Conservation (phyloP, 768 basidiomycete genomes). For the Boletus tylopilopsis region DNA sequence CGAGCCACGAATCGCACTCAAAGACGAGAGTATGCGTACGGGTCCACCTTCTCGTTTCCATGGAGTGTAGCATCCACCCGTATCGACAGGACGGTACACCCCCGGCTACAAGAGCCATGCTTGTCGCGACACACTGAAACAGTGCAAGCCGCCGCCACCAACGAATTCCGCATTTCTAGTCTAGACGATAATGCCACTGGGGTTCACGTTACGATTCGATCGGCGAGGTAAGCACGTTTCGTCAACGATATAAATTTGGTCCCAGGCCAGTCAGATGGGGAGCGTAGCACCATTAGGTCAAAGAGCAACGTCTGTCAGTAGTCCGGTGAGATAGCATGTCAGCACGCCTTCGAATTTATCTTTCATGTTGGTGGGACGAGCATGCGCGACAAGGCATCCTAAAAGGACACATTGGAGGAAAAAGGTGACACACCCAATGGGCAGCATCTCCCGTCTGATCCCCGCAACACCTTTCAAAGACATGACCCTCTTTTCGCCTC, state of each 20-base stretch:
- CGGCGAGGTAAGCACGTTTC: too few species aligned
- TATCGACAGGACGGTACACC: too few species aligned
- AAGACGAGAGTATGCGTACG: conserved; percentile 4
- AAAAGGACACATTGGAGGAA: conserved; percentile 8
- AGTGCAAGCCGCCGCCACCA: not conserved
- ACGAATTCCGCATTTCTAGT: too few species aligned
- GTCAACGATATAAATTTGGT: too few species aligned
- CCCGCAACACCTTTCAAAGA: conserved; percentile 53
- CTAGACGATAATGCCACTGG: too few species aligned
- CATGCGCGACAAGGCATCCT: conserved; percentile 7
- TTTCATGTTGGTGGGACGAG: not conserved
- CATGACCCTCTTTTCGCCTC: conserved; percentile 7
- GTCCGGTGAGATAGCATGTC: too few species aligned
- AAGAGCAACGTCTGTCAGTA: too few species aligned
- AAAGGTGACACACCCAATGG: conserved; percentile 1
- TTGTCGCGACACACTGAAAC: not conserved
- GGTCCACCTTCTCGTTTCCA: conserved; percentile 19
- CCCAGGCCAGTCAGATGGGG: too few species aligned
- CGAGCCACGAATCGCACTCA: conserved; percentile 25
- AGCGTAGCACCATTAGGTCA: too few species aligned
- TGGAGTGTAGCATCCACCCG: not conserved
- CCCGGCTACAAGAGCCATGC: not conserved
- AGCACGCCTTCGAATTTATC: too few species aligned
- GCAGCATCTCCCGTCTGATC: conserved; percentile 38
- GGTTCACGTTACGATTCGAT: too few species aligned